Conservation (phyloP, 148 eudicot species). For the Silene uniflora region DNA sequence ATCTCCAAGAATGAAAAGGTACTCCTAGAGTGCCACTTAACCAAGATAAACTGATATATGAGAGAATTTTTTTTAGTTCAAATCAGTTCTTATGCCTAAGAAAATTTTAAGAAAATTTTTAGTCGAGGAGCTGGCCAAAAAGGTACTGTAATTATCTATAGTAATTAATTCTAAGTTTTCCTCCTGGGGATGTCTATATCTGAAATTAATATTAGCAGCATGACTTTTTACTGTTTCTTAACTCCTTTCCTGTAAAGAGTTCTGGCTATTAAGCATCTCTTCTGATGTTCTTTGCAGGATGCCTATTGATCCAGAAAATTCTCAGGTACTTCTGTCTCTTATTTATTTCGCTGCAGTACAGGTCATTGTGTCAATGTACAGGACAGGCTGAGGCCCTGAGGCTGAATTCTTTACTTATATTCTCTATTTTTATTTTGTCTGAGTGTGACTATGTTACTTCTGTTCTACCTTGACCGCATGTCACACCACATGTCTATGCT, state of each 20-base stretch:
- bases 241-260: background rate
- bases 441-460: too few relatives aligned
- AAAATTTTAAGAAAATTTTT: too few relatives aligned
- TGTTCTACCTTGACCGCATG: too few relatives aligned
- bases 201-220: background rate
- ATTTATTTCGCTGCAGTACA: too few relatives aligned
- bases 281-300: constrained; percentile 44
- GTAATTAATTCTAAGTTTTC: background rate
- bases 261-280: background rate
- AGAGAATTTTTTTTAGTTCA: too few relatives aligned
- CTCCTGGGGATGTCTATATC: background rate
- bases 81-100: too few relatives aligned
- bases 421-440: background rate
- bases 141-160: background rate
- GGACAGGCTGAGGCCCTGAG: background rate
- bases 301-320: constrained; percentile 49
- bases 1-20: constrained; percentile 70
- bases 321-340: constrained; percentile 51
- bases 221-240: background rate
- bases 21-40: background rate
- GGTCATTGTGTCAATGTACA: too few relatives aligned
- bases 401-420: background rate
- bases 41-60: too few relatives aligned
- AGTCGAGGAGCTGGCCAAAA: too few relatives aligned
- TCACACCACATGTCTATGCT: too few relatives aligned